These are phyloP conservation scores for Phytophthora agathidicida DNA, from an alignment of 352 stramenopile species.

Conservation along the genomic window DNA sequence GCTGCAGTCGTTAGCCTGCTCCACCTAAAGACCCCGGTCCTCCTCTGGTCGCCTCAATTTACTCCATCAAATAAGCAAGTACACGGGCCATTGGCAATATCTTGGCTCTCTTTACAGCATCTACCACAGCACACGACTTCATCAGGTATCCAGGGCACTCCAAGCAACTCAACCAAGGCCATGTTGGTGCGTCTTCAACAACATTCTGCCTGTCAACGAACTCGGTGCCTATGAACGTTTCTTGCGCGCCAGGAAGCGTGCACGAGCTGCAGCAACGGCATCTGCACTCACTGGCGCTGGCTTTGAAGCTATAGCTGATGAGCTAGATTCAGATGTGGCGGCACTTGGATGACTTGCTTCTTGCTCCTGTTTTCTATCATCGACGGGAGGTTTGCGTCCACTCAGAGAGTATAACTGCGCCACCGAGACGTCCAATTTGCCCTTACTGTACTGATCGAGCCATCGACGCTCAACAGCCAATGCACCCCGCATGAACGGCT, in stretches of 20 bases:
- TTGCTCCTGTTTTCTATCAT: not conserved
- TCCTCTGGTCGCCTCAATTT: too few species aligned
- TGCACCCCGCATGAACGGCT: conserved; percentile 68
- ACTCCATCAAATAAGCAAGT: too few species aligned
- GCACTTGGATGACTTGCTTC: not conserved
- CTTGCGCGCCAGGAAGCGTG: conserved; percentile 53
- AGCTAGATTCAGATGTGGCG: not conserved
- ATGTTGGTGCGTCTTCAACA: too few species aligned
- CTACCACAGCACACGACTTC: too few species aligned
- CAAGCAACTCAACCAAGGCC: too few species aligned
- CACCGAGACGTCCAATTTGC: conserved; percentile 33
- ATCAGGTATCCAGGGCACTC: too few species aligned
- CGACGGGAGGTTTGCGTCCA: conserved; percentile 30
- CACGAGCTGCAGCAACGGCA: conserved; percentile 46
- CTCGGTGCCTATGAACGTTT: conserved; percentile 12
- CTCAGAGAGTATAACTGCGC: conserved; percentile 60
- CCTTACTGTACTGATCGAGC: conserved; percentile 50
- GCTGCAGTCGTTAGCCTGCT: too few species aligned
- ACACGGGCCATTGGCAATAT: too few species aligned
- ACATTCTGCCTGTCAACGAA: too few species aligned
- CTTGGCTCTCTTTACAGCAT: too few species aligned
- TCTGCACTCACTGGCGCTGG: conserved; percentile 24
- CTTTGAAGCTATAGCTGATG: conserved; percentile 1
- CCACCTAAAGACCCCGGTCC: too few species aligned
- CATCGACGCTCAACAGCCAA: conserved; percentile 57